Percentiles rank a stretch among this genome's conserved stretches.
These are phyloP conservation scores for Penicillium sp. DNA, from an alignment of 2,329 filamentous ascomycete genomes.

Conservation along the genomic window DNA sequence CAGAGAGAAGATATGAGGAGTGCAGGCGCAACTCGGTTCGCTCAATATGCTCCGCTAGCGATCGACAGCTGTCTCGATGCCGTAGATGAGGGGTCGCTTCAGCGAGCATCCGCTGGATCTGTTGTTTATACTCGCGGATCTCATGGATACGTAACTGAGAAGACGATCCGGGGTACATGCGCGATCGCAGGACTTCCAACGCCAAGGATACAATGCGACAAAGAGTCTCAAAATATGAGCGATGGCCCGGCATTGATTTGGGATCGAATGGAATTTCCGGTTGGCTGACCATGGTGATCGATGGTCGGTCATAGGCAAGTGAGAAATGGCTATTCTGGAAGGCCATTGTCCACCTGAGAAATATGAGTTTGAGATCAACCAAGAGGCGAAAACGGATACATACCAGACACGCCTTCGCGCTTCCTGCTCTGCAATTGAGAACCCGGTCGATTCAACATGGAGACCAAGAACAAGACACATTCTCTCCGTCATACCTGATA, in stretches of 20 bases:
- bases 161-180: slow-evolving; percentile 48
- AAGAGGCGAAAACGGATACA: slow-evolving; percentile 5
- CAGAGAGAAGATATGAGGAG: slow-evolving; percentile 59
- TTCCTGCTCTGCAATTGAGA: slow-evolving; percentile 45
- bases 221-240: slow-evolving; percentile 56
- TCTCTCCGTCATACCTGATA: slow-evolving; percentile 34
- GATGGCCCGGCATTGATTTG: slow-evolving; percentile 50
- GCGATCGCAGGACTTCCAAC: slow-evolving; percentile 56
- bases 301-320: slow-evolving; percentile 58
- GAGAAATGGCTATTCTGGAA: slow-evolving; percentile 63
- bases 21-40: slow-evolving; percentile 60
- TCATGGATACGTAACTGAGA: slow-evolving; percentile 50
- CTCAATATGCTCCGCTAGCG: slow-evolving; percentile 52
- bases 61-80: slow-evolving; percentile 42
- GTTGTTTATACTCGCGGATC: slow-evolving; percentile 55
- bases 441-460: slow-evolving; percentile 53
- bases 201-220: slow-evolving; percentile 52
- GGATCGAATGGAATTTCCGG: slow-evolving; percentile 49
- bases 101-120: slow-evolving; percentile 54
- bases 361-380: neutral
- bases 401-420: slow-evolving; percentile 40
- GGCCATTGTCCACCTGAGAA: slow-evolving; percentile 53
- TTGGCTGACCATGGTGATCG: slow-evolving; percentile 52
- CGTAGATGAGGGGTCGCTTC: slow-evolving; percentile 57
- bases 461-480: slow-evolving; percentile 59